A percentile compares a stretch with the other conserved stretches of the same genome.
Evolutionary conservation across 208 protist genomes (phyloP).

Genomic region (Leishmania gerbilli): DNA sequence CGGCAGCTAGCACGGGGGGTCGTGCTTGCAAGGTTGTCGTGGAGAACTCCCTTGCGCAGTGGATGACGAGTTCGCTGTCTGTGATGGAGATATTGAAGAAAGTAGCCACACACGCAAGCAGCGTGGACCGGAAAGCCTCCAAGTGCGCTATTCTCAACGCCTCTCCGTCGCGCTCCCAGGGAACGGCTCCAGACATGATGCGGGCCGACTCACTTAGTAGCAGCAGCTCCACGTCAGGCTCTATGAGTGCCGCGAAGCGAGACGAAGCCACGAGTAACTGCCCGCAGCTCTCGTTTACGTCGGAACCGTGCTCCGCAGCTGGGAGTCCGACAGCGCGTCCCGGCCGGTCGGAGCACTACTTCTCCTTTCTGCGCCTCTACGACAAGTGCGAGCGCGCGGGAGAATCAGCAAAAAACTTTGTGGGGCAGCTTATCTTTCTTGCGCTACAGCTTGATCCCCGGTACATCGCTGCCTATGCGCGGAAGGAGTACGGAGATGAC

Average conservation of each 20-base stretch:
- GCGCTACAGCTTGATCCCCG: slow-evolving; percentile 75
- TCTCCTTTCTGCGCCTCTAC: slow-evolving; percentile 89
- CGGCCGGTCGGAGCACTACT: slow-evolving; percentile 78
- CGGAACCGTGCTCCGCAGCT: slow-evolving; percentile 11
- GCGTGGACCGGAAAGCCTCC: slow-evolving; percentile 83
- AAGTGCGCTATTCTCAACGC: slow-evolving; percentile 85
- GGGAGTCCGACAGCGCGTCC: slow-evolving; percentile 6
- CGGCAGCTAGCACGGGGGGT: slow-evolving; percentile 7
- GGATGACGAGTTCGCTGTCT: slow-evolving; percentile 36
- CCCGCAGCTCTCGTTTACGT: slow-evolving; percentile 8
- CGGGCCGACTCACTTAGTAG: slow-evolving; percentile 28
- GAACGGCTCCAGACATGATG: slow-evolving; percentile 23
- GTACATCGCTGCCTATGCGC: slow-evolving; percentile 72
- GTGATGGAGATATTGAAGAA: slow-evolving; percentile 78
- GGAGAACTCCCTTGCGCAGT: slow-evolving; percentile 10
- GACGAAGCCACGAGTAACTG: slow-evolving; percentile 10
- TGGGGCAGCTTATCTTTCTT: slow-evolving; percentile 77
- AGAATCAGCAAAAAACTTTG: slow-evolving; percentile 48
- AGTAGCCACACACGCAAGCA: slow-evolving; percentile 69
- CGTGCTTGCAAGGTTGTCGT: background rate
- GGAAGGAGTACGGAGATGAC: slow-evolving; percentile 51
- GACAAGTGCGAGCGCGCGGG: slow-evolving; percentile 74
- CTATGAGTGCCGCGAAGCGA: slow-evolving; percentile 20
- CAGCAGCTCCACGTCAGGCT: slow-evolving; percentile 22
- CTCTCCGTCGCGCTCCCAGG: slow-evolving; percentile 44